Base-by-base conservation (phyloP, 805 yeast genomes). In the Suhomyces xylopsoci region DNA sequence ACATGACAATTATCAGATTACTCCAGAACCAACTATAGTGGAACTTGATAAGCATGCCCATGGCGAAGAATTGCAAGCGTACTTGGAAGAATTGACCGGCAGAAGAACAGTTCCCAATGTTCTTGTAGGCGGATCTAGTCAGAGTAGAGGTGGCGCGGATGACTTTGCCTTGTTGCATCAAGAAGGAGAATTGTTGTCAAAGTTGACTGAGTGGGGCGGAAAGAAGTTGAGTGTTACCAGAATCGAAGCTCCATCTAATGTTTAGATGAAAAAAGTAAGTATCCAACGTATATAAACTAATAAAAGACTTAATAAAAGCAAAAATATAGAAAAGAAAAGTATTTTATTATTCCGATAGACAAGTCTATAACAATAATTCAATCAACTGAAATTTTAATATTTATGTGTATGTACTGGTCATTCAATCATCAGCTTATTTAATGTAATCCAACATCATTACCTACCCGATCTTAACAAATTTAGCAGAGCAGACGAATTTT, bases 51-150 rank as follows among this genome's bases (percentile, higher is more conserved):
- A 77, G 62, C 96, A 90, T 66, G 76, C 79, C 48, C 79, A 90
- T 65, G 97, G 97, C 1, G 67, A 72, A 2, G 87, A 81, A 55
- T 77, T 94, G 55, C 97, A 92, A 69, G 81, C 75, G 15, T 86
- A 87, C 67, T 77, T 94, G 49, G 86, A 78, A 9, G 63, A 78
- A 48, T 68, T 79, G 52, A 83, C 96, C 4, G 96, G 94, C 6
- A 83, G 97, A 60, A 71, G 71, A 26, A 93, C 98, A 0, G 99
- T 94, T 12, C 99, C 99, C 24, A 94, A 94, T 65, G 81, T 94
- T 19, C 76, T 90, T 50, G 81, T 93, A 50, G 87, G 84, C 51
- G 87, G 88, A 7, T 67, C 79, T 24, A 60, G 57, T 40, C 64
- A 64, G 49, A 85, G 93, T 47, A 79, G 88, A 58, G 99, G 99